Evolutionary conservation across 352 stramenopile species (phyloP).

Genomic region (Chrysophaeum taylorii): DNA sequence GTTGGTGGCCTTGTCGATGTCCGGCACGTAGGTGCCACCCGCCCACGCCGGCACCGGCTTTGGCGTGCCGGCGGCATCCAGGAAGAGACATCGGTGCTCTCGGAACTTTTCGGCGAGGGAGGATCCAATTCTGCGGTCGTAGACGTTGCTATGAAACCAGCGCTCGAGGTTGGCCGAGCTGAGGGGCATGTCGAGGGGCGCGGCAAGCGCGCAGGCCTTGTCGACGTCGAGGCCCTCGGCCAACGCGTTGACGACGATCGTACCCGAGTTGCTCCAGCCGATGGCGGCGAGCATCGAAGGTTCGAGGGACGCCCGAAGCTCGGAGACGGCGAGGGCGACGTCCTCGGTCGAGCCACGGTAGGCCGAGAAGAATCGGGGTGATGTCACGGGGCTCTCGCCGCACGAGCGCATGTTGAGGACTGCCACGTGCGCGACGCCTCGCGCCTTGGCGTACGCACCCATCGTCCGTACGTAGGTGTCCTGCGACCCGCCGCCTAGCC

Average conservation of each 20-base stretch:
- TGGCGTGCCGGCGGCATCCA: neutral
- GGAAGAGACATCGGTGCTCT: neutral
- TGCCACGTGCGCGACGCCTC: neutral
- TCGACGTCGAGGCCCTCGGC: neutral
- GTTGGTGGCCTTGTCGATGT: neutral
- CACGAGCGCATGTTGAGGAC: constrained; percentile 10
- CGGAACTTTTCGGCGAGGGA: constrained; percentile 7
- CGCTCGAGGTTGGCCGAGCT: neutral
- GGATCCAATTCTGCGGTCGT: neutral
- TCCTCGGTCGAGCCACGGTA: neutral
- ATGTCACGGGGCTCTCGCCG: neutral
- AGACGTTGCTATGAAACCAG: constrained; percentile 1
- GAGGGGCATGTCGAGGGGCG: constrained; percentile 1
- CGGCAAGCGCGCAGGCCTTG: neutral
- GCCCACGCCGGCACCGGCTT: neutral
- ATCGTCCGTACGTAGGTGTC: neutral
- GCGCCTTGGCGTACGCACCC: neutral
- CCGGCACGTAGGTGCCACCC: neutral
- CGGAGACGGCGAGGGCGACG: too few species aligned
- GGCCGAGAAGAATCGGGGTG: constrained; percentile 9
- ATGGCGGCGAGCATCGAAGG: neutral
- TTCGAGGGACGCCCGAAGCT: neutral
- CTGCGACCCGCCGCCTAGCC: constrained; percentile 11
- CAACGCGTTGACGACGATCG: neutral
- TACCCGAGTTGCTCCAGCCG: constrained; percentile 6